Percentiles rank a stretch among this genome's conserved stretches.
Evolutionary conservation across 495 filamentous ascomycete genomes (phyloP).

Genomic region (Tirmania nivea): DNA sequence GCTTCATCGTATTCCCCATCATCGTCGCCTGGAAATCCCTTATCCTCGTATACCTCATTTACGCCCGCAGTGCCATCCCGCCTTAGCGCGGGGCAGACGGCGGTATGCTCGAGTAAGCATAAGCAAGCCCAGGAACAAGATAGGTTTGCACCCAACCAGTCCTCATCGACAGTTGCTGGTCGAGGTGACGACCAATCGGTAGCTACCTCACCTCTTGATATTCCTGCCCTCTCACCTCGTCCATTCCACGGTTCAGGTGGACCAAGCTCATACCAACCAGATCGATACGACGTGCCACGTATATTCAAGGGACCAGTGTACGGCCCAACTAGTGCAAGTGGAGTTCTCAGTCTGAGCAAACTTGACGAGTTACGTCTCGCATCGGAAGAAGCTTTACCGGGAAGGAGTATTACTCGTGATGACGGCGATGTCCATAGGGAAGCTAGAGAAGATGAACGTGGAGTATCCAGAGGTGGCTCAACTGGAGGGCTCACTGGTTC

Average conservation of each 20-base stretch:
- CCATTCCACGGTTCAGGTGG: conserved; percentile 18
- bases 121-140: conserved; percentile 2
- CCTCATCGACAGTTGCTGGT: neutral
- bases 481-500: too few species aligned
- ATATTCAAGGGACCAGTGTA: conserved; percentile 7
- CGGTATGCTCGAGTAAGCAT: conserved; percentile 10
- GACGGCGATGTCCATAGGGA: too few species aligned
- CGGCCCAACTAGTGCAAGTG: conserved; percentile 8
- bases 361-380: conserved; percentile 13
- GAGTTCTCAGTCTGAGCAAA: conserved; percentile 15
- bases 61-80: conserved; percentile 82
- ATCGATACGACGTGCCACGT: conserved; percentile 2
- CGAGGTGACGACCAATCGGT: conserved; percentile 4
- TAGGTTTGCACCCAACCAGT: neutral
- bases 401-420: conserved; percentile 2
- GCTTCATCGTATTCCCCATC: conserved; percentile 38
- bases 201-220: conserved; percentile 31
- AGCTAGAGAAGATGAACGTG: too few species aligned
- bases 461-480: too few species aligned
- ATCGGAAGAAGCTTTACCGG: conserved; percentile 12
- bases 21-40: conserved; percentile 74
- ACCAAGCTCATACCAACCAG: conserved; percentile 11
- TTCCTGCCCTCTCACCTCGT: conserved; percentile 17
- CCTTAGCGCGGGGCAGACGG: conserved; percentile 39
- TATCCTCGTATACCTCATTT: conserved; percentile 85